Percentiles rank a stretch among this genome's conserved stretches.
Conservation (phyloP, 495 filamentous ascomycete species). For the Glonium stellatum region DNA sequence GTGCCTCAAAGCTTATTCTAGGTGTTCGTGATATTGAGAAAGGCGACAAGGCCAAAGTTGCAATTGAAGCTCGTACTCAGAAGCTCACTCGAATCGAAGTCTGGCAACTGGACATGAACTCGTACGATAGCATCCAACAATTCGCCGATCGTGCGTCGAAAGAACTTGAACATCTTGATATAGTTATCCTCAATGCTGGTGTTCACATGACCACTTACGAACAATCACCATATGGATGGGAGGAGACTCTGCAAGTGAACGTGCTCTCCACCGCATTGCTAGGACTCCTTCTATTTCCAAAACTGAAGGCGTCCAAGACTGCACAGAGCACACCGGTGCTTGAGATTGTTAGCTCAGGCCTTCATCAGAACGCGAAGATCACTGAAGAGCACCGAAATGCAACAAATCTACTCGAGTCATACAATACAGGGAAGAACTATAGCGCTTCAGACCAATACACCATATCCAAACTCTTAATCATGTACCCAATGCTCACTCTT, state of each 20-base stretch:
- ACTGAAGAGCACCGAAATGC: neutral
- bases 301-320: slow-evolving; percentile 23
- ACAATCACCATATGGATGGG: slow-evolving; percentile 41
- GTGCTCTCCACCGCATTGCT: slow-evolving; percentile 51
- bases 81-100: slow-evolving; percentile 40
- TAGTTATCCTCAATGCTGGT: slow-evolving; percentile 22
- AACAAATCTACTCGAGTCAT: neutral
- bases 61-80: slow-evolving; percentile 41
- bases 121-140: slow-evolving; percentile 43
- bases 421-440: slow-evolving; percentile 1
- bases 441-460: neutral
- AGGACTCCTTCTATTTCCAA: slow-evolving; percentile 49
- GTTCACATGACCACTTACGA: slow-evolving; percentile 16
- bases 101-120: slow-evolving; percentile 50
- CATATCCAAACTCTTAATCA: slow-evolving; percentile 10
- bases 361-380: neutral
- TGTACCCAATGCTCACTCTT: slow-evolving; percentile 7
- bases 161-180: slow-evolving; percentile 8
- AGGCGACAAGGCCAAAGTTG: slow-evolving; percentile 39
- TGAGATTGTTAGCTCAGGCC: slow-evolving; percentile 16
- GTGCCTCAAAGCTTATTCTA: slow-evolving; percentile 31
- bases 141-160: slow-evolving; percentile 32
- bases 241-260: slow-evolving; percentile 53
- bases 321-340: slow-evolving; percentile 15
- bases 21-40: slow-evolving; percentile 34